phyloP scores from a whole-genome alignment of 192 early-diverging fungal genomes.

The Coemansia sp. region DNA sequence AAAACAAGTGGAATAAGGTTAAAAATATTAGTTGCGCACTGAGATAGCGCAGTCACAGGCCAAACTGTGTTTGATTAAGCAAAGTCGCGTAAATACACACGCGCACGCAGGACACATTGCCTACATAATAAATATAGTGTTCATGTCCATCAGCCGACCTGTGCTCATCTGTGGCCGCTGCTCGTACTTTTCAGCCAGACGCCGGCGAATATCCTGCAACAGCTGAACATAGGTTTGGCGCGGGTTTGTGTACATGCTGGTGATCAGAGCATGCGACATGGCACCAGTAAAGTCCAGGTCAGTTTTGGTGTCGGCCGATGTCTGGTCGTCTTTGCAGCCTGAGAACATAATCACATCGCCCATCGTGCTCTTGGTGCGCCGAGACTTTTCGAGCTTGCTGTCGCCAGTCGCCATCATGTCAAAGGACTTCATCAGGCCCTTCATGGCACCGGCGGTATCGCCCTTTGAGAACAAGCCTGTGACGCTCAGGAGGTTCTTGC shows the following conservation, averaged over 20 bases:
- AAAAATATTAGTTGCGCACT: too few species aligned
- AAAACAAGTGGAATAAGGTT: not conserved
- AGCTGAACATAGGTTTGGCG: conserved; percentile 68
- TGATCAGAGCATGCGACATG: conserved; percentile 72
- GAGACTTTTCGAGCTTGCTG: conserved; percentile 42
- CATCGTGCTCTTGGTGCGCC: conserved; percentile 46
- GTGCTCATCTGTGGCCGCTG: conserved; percentile 82
- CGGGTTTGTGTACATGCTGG: conserved; percentile 57
- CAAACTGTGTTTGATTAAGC: too few species aligned
- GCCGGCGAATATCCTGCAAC: conserved; percentile 63
- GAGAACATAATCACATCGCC: conserved; percentile 81
- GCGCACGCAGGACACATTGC: not conserved
- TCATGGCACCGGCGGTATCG: conserved; percentile 40
- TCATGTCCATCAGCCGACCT: conserved; percentile 64
- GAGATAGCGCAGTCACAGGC: too few species aligned
- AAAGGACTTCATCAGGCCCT: conserved; percentile 39
- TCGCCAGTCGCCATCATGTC: conserved; percentile 45
- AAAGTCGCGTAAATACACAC: too few species aligned
- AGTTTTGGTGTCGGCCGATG: conserved; percentile 74
- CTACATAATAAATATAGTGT: conserved; percentile 67
- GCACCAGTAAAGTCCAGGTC: conserved; percentile 61
- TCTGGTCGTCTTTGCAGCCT: conserved; percentile 80
- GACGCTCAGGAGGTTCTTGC: conserved; percentile 36
- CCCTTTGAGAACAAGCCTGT: conserved; percentile 41
- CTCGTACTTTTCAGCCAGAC: conserved; percentile 60